A percentile compares a stretch with the other conserved stretches of the same genome.
Conservation (phyloP, 1,139 yeast species). For the Geotrichum klebahnii region DNA sequence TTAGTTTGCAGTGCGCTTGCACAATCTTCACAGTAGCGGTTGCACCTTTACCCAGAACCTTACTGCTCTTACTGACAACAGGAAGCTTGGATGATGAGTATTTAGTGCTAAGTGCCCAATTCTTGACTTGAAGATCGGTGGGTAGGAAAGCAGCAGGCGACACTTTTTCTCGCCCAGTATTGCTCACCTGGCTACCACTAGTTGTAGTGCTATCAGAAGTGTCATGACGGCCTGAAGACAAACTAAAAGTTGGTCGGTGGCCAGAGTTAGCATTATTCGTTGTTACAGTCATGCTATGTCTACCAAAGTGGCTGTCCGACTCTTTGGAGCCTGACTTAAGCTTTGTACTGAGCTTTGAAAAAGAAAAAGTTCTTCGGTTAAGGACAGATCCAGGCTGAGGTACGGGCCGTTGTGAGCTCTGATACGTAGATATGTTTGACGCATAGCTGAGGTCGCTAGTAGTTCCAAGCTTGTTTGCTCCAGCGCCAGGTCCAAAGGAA, state of each 20-base stretch:
- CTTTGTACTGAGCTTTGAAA: constrained; percentile 20
- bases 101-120: constrained; percentile 25
- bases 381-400: constrained; percentile 15
- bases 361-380: constrained; percentile 18
- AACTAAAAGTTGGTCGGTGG: constrained; percentile 1
- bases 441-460: constrained; percentile 18
- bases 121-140: constrained; percentile 18
- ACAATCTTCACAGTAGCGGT: constrained; percentile 22
- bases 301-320: no score
- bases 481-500: constrained; percentile 16
- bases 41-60: constrained; percentile 22
- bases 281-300: no score
- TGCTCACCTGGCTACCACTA: neutral
- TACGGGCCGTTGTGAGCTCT: constrained; percentile 20
- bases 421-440: constrained; percentile 18
- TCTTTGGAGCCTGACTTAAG: no score
- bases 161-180: constrained; percentile 19
- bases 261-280: neutral
- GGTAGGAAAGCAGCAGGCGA: constrained; percentile 26
- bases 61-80: constrained; percentile 10
- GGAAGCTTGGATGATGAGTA: constrained; percentile 20
- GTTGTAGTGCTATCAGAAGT: constrained; percentile 7
- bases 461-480: constrained; percentile 15
- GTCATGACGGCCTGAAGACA: constrained; percentile 5
- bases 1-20: constrained; percentile 17